Base-by-base conservation (phyloP, 2,329 filamentous ascomycete species). In the Phyllosticta paracitricarpa region DNA sequence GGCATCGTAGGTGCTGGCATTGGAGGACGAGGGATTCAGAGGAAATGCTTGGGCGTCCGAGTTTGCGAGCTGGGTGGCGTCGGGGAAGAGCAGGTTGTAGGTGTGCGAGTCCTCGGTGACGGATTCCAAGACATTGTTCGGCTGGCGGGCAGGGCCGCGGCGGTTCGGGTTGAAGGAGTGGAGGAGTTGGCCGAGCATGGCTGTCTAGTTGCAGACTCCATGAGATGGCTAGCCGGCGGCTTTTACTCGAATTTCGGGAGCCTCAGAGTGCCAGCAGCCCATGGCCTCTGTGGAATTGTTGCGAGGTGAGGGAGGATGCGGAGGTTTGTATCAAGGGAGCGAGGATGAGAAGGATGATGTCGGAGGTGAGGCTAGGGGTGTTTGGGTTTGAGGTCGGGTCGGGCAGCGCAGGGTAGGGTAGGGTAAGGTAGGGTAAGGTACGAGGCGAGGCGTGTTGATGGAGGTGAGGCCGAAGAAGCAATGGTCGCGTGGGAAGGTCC, bases 1-100 rank as follows among this genome's bases (percentile, higher is more conserved):
- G 59, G 77, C 77, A 61, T 84, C 78, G 63, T 79, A 85, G 3
- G 76, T 70, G 70, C 84, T 83, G 71, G 77, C 84, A 30, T 56
- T 58, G 22, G 28, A 26, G 12, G 17, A 24, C 26, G 52, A 54
- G 51, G 22, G 40, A 6, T 58, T 25, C n/a, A 22, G 56, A 17
- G 58, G 53, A 25, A 61, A 61, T 9, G 33, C 25, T 12, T 57
- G 71, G 63, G 71, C 68, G 12, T 75, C 72, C 54, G 68, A 66
- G 63, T 74, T 71, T 66, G 66, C 67, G 63, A 72, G 69, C 28
- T 69, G 70, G 65, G 64, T 68, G 51, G 71, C 64, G 24, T 76
- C 74, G 56, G 74, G 74, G 62, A 76, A 76, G 58, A 76, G 73
- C 62, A 76, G 70, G 66, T 72, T 69, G 61, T 69, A 69, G 63